Base-by-base conservation (phyloP, 1,139 yeast genomes). In the Hemisphaericaspora xylofermentans region DNA sequence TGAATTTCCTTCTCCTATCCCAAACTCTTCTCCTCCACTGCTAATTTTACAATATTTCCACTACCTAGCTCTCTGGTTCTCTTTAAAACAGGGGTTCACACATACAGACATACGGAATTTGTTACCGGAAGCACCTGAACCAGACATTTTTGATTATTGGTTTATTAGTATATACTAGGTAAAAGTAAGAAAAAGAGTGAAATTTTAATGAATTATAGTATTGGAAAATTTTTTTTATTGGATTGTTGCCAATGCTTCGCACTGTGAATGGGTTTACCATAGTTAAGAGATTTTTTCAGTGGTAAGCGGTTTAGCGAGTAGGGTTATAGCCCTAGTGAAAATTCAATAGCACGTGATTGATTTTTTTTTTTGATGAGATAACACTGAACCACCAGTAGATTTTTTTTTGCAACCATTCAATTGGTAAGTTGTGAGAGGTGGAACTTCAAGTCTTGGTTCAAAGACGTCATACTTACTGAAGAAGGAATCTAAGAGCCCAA, bases 91-190 rank as follows among this genome's bases (percentile, higher is more conserved):
- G 24, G 24, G 35, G 33, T 31, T 31, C 34, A 31, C 48, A 84
- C 95, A 76, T 86, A 87, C 95, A 76, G 97, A 88, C 91, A 91
- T 88, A 82, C 96, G 89, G 88, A 86, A 93, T 82, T 93, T 93
- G 86, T 91, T 93, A 82, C 98, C 98, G 78, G 96, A 88, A 82
- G 96, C 94, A 82, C 95, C 95, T 73, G 84, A 80, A 70, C 85
- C 84, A 70, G 88, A 82, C 88, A 83, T 83, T 69, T 52, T 66
- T 42, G 34, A 28, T 32, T 37, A 56, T 48, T 54, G 40, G 42
- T 39, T 21, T 38, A 34, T 38, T n/a, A 16, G 28, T 35, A 38
- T 38, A 25, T 17, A 34, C 13, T n/a, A n/a, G n/a, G n/a, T n/a
- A 31, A 39, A 35, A 19, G 25, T 28, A 35, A 28, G 21, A 16